phyloP scores from a whole-genome alignment of 371 early-diverging fungal species.

The Actinomucor elegans region DNA sequence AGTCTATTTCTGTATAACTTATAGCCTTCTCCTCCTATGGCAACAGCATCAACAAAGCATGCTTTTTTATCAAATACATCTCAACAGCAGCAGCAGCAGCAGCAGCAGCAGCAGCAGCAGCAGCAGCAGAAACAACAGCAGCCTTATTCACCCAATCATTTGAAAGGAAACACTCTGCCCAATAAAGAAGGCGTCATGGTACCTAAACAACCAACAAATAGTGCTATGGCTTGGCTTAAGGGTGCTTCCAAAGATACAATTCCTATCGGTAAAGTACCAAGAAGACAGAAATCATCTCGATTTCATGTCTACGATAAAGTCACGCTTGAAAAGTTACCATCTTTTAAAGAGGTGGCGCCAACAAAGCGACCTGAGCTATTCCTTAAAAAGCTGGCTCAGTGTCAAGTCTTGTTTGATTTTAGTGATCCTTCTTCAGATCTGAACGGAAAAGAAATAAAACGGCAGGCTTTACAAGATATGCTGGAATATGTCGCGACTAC shows the following conservation, averaged over 20 bases:
- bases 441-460: constrained; percentile 94
- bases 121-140: constrained; percentile 1
- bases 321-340: constrained; percentile 74
- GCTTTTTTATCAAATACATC: not conserved
- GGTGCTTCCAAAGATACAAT: constrained; percentile 77
- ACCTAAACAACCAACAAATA: constrained; percentile 52
- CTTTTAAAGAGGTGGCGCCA: constrained; percentile 71
- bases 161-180: not conserved
- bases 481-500: constrained; percentile 89
- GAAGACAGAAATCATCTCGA: constrained; percentile 82
- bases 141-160: not conserved
- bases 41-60: not conserved
- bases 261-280: constrained; percentile 79
- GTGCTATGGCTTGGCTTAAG: constrained; percentile 72
- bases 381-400: constrained; percentile 85
- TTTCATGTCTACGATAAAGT: constrained; percentile 78
- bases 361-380: constrained; percentile 79
- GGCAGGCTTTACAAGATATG: constrained; percentile 87
- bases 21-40: not conserved
- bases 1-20: no score
- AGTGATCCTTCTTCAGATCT: constrained; percentile 84
- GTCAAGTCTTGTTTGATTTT: constrained; percentile 93
- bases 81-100: constrained; percentile 1
- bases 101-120: constrained; percentile 3
- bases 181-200: not conserved